Evolutionary conservation across 2,329 filamentous ascomycete genomes (phyloP).

Genomic region (Penicillium brasilianum): DNA sequence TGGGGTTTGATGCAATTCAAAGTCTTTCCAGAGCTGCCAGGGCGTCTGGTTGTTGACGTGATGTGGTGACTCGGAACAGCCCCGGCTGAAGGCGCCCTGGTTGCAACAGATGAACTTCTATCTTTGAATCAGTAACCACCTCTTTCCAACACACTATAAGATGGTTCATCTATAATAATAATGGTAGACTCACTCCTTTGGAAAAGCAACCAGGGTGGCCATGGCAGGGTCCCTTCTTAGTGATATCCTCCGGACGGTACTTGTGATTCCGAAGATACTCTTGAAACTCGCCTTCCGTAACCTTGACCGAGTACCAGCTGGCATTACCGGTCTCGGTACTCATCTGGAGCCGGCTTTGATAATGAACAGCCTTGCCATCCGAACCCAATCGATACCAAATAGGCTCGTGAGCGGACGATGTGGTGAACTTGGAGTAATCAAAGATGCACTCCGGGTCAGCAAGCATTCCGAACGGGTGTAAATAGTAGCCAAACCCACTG

Average conservation of each 20-base stretch:
- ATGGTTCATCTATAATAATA: not conserved
- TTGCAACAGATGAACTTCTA: constrained; percentile 11
- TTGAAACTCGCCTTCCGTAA: not conserved
- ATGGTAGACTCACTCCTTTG: not conserved
- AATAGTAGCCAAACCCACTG: not conserved
- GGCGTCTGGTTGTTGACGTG: not conserved
- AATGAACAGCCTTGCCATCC: not conserved
- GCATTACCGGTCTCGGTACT: not conserved
- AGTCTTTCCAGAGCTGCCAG: not conserved
- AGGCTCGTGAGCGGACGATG: not conserved
- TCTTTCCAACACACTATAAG: not conserved
- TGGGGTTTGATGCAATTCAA: constrained; percentile 3
- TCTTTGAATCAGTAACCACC: not conserved
- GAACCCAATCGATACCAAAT: not conserved
- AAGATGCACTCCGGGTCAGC: not conserved
- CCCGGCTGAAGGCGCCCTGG: not conserved
- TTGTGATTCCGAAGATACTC: not conserved
- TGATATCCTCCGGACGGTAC: not conserved
- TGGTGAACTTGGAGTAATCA: not conserved
- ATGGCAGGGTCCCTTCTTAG: constrained; percentile 2
- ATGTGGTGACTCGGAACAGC: not conserved
- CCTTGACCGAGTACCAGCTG: not conserved
- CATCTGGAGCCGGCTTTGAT: not conserved
- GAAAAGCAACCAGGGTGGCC: not conserved
- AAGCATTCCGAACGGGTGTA: not conserved